phyloP scores from a whole-genome alignment of 768 basidiomycete species.

The Tricholoma bakamatsutake region DNA sequence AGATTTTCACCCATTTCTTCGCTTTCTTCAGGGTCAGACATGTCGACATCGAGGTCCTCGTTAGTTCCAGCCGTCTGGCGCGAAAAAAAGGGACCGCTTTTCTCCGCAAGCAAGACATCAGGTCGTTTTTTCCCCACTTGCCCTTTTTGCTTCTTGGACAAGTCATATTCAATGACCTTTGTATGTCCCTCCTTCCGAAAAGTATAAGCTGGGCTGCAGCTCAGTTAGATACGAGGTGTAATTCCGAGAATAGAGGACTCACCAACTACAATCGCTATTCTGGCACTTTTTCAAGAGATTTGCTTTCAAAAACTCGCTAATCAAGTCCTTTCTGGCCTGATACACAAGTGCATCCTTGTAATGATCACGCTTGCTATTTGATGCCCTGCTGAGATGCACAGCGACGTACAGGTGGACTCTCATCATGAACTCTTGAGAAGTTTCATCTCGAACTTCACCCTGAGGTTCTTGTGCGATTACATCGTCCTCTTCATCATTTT shows the following conservation, averaged over 20 bases:
- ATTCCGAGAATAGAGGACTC: conserved; percentile 26
- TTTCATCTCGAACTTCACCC: conserved; percentile 46
- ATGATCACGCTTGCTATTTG: conserved; percentile 63
- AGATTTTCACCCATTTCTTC: conserved; percentile 45
- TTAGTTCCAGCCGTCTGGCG: conserved; percentile 17
- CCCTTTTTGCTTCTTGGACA: conserved; percentile 72
- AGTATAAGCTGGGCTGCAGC: conserved; percentile 65
- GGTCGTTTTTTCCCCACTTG: conserved; percentile 59
- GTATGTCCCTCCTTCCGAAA: conserved; percentile 92
- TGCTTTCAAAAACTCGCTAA: conserved; percentile 73
- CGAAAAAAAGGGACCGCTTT: conserved; percentile 24
- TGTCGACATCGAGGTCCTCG: conserved; percentile 44
- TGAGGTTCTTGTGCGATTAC: conserved; percentile 36
- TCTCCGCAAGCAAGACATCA: conserved; percentile 62
- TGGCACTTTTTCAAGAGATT: conserved; percentile 69
- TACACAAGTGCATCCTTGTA: conserved; percentile 90
- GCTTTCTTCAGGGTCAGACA: conserved; percentile 42
- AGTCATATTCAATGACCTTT: conserved; percentile 92
- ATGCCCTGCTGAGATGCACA: conserved; percentile 41
- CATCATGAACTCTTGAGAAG: conserved; percentile 51
- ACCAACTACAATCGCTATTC: conserved; percentile 76
- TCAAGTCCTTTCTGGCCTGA: conserved; percentile 77
- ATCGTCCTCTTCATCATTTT: conserved; percentile 35
- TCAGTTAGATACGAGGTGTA: background rate
- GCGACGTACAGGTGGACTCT: conserved; percentile 64